Evolutionary conservation across 2,329 filamentous ascomycete species (phyloP).

Genomic region (Exophiala dermatitidis): DNA sequence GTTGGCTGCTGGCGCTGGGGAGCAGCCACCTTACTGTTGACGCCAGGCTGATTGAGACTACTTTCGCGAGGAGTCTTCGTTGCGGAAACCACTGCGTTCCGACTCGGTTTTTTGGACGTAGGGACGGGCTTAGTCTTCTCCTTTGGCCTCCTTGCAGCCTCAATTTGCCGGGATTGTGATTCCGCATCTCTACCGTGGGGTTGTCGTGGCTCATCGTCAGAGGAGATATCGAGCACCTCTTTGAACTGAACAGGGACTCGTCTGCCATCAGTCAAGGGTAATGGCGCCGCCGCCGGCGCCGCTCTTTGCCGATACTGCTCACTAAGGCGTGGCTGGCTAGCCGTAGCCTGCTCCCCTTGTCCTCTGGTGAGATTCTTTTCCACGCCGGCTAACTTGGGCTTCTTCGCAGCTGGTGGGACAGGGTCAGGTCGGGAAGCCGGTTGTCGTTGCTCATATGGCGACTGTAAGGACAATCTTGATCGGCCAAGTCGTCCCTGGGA

Average conservation of each 20-base stretch:
- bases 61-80: neutral
- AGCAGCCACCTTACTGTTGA: neutral
- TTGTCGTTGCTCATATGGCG: slow-evolving; percentile 58
- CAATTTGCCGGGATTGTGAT: neutral
- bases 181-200: neutral
- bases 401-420: slow-evolving; percentile 32
- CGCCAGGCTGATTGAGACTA: no score
- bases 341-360: neutral
- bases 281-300: slow-evolving; percentile 3
- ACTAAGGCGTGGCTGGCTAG: neutral
- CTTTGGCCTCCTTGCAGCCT: neutral
- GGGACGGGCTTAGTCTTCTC: neutral
- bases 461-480: slow-evolving; percentile 50
- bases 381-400: slow-evolving; percentile 27
- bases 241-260: slow-evolving; percentile 4
- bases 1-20: neutral
- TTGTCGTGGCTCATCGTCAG: slow-evolving; percentile 16
- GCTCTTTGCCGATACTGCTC: no score
- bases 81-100: no score
- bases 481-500: slow-evolving; percentile 58
- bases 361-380: slow-evolving; percentile 13
- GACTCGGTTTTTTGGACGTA: neutral
- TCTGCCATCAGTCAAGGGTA: neutral
- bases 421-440: slow-evolving; percentile 6
- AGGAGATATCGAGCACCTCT: slow-evolving; percentile 20